Conservation (phyloP, 139 green algal species). For the Closterium sp. region DNA sequence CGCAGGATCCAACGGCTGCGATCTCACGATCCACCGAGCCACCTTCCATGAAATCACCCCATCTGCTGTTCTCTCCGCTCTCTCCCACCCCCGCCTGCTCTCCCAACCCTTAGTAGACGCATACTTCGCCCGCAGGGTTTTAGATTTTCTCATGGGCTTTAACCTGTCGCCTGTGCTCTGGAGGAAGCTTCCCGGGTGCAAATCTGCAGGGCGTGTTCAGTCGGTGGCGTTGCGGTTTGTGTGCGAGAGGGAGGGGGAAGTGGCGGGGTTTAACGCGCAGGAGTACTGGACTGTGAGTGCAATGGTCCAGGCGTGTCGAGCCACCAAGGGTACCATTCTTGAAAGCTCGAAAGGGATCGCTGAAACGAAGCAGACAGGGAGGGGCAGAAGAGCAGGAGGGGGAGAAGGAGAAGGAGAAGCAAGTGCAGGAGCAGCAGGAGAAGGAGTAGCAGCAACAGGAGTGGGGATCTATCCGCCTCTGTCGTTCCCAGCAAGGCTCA, state of each 20-base stretch:
- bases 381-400: neutral
- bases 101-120: slow-evolving; percentile 76
- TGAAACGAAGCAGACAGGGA: neutral
- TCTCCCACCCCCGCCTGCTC: slow-evolving; percentile 65
- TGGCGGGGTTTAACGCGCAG: slow-evolving; percentile 64
- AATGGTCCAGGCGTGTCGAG: neutral
- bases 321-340: neutral
- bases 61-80: slow-evolving; percentile 69
- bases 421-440: neutral
- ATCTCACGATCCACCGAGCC: neutral
- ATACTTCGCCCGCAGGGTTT: slow-evolving; percentile 79
- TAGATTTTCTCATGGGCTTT: slow-evolving; percentile 96
- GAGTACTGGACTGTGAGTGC: slow-evolving; percentile 48
- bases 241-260: slow-evolving; percentile 74
- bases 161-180: slow-evolving; percentile 86
- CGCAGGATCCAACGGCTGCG: neutral
- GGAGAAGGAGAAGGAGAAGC: neutral
- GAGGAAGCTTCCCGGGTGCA: slow-evolving; percentile 73
- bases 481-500: neutral
- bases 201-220: slow-evolving; percentile 74
- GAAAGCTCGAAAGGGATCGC: neutral
- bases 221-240: slow-evolving; percentile 84
- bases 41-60: slow-evolving; percentile 54
- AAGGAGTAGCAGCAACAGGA: neutral
- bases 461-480: neutral